phyloP scores from a whole-genome alignment of 257 asterid species.

The Gentiana dahurica region DNA sequence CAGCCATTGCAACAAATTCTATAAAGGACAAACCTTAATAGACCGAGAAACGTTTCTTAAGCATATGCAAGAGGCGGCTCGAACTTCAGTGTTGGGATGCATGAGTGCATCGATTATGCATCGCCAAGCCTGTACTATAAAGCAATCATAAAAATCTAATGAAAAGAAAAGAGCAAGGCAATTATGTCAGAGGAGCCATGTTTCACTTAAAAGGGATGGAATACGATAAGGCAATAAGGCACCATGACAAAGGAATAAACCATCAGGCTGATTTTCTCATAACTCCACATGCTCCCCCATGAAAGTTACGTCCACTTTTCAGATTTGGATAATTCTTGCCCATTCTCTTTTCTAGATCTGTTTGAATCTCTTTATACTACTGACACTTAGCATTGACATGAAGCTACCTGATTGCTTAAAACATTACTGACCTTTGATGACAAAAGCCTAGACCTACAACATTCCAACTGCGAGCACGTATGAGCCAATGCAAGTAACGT shows the following conservation, averaged over 20 bases:
- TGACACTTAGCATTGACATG: too few relatives aligned
- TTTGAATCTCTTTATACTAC: too few relatives aligned
- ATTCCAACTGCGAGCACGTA: slow-evolving; percentile 72
- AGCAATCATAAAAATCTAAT: not conserved
- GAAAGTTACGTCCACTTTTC: not conserved
- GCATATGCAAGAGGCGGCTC: slow-evolving; percentile 77
- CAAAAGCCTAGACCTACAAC: slow-evolving; percentile 69
- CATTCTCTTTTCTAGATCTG: not conserved
- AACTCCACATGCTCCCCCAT: too few relatives aligned
- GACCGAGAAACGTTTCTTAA: slow-evolving; percentile 82
- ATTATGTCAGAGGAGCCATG: not conserved
- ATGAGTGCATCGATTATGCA: slow-evolving; percentile 45
- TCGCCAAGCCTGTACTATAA: slow-evolving; percentile 47
- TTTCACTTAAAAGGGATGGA: not conserved
- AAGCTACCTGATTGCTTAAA: not conserved
- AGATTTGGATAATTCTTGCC: not conserved
- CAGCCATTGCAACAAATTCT: slow-evolving; percentile 5
- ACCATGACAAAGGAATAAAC: not conserved
- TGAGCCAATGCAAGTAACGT: slow-evolving; percentile 61
- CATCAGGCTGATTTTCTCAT: too few relatives aligned
- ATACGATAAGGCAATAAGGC: not conserved
- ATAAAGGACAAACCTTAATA: slow-evolving; percentile 57
- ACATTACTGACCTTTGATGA: slow-evolving; percentile 55
- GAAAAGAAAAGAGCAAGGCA: not conserved
- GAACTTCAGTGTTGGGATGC: slow-evolving; percentile 67